Evolutionary conservation across 768 basidiomycete species (phyloP).

Genomic region (Gymnopilus dilepis): DNA sequence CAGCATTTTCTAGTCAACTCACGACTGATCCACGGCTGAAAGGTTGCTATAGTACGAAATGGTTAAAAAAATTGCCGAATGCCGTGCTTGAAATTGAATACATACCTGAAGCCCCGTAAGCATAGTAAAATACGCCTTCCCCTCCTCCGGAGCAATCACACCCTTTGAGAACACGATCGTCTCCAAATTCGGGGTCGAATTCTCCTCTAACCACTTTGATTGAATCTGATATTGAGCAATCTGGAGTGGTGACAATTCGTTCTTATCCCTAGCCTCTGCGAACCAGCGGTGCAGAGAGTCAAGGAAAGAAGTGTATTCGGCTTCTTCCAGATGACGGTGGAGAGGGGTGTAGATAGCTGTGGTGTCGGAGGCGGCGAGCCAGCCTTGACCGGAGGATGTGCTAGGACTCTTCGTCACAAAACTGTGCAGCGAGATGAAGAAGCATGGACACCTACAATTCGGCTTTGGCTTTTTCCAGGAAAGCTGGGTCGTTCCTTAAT

Average conservation of each 20-base stretch:
- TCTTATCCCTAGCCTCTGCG: background rate
- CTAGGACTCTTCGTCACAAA: background rate
- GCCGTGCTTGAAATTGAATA: background rate
- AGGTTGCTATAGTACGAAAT: background rate
- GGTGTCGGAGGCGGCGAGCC: background rate
- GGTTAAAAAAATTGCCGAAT: too few relatives aligned
- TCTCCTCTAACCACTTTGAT: background rate
- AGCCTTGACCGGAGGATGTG: background rate
- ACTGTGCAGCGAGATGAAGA: background rate
- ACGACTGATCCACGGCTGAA: conserved; percentile 6
- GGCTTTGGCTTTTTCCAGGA: background rate
- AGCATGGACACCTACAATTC: conserved; percentile 3
- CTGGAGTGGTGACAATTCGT: background rate
- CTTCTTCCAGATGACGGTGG: background rate
- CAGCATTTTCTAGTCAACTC: background rate
- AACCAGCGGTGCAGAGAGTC: background rate
- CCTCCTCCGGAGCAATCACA: background rate
- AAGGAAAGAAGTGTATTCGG: background rate
- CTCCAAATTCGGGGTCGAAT: background rate
- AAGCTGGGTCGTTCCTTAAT: background rate
- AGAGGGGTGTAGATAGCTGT: background rate
- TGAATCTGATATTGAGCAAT: background rate
- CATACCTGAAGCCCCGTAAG: background rate
- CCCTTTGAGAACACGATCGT: background rate
- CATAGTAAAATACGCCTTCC: background rate